Evolutionary conservation across 2,329 filamentous ascomycete species (phyloP).

Genomic region (Sphaerulina vaccinii): DNA sequence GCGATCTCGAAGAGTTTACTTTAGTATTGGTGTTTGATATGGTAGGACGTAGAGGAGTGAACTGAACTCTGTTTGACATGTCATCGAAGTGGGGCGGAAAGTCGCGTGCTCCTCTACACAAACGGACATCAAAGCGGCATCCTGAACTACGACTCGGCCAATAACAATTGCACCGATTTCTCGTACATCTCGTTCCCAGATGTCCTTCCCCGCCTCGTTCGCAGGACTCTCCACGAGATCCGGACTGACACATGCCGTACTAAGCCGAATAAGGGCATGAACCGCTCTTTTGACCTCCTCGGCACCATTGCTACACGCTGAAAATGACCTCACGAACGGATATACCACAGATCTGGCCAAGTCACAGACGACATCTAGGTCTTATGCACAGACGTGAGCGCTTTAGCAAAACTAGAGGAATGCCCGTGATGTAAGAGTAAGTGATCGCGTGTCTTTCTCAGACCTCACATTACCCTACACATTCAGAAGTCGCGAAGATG

Average conservation of each 20-base stretch:
- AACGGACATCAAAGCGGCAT: not conserved
- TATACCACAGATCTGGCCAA: constrained; percentile 4
- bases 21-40: too few relatives aligned
- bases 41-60: too few relatives aligned
- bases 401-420: not conserved
- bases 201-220: constrained; percentile 1
- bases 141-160: constrained; percentile 4
- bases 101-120: too few relatives aligned
- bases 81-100: too few relatives aligned
- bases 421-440: not conserved
- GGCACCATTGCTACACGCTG: constrained; percentile 3
- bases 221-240: constrained; percentile 3
- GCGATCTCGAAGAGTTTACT: too few relatives aligned
- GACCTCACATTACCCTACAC: not conserved
- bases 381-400: not conserved
- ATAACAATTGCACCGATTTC: not conserved
- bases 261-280: constrained; percentile 5
- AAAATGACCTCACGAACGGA: constrained; percentile 9
- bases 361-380: not conserved
- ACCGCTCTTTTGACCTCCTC: not conserved
- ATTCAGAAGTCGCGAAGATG: constrained; percentile 4
- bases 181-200: constrained; percentile 4
- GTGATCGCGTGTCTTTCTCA: not conserved
- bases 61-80: too few relatives aligned
- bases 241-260: constrained; percentile 1